A percentile compares a stretch with the other conserved stretches of the same genome.
These are phyloP conservation scores for Forsythia suspensa DNA, from an alignment of 257 asterid genomes.

Conservation along the genomic window DNA sequence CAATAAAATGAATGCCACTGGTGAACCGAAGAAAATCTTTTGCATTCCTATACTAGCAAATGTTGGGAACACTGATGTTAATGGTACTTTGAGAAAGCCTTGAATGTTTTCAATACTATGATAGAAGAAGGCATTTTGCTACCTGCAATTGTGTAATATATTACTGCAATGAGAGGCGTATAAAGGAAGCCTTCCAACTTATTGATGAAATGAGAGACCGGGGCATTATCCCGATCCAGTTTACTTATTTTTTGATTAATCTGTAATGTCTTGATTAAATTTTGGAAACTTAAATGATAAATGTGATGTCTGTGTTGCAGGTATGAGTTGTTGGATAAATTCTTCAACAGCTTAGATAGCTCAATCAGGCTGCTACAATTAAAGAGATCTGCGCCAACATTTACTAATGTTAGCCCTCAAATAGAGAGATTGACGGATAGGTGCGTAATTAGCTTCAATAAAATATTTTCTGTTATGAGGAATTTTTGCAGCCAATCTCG, in stretches of 20 bases:
- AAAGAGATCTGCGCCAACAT: slow-evolving; percentile 53
- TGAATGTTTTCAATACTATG: slow-evolving; percentile 30
- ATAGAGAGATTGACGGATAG: slow-evolving; percentile 71
- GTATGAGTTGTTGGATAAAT: slow-evolving; percentile 67
- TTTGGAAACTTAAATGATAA: slow-evolving; percentile 5
- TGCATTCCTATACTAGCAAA: no score
- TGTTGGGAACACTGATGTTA: background rate
- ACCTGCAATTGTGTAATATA: slow-evolving; percentile 37
- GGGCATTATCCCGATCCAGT: slow-evolving; percentile 25
- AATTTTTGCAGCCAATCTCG: background rate
- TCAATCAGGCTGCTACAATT: slow-evolving; percentile 66
- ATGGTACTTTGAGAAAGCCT: slow-evolving; percentile 28
- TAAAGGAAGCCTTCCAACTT: slow-evolving; percentile 36
- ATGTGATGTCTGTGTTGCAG: slow-evolving; percentile 40
- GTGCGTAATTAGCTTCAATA: slow-evolving; percentile 28
- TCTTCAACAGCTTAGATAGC: slow-evolving; percentile 72
- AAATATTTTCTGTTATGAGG: background rate
- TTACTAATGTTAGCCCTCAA: slow-evolving; percentile 60
- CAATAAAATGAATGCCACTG: slow-evolving; percentile 39
- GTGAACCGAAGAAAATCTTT: background rate
- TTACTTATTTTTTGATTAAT: background rate
- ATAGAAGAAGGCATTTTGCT: slow-evolving; percentile 26
- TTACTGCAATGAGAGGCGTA: slow-evolving; percentile 42
- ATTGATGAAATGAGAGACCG: slow-evolving; percentile 33
- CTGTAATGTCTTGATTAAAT: background rate